phyloP scores from a whole-genome alignment of 257 asterid species.

The Verbena officinalis region DNA sequence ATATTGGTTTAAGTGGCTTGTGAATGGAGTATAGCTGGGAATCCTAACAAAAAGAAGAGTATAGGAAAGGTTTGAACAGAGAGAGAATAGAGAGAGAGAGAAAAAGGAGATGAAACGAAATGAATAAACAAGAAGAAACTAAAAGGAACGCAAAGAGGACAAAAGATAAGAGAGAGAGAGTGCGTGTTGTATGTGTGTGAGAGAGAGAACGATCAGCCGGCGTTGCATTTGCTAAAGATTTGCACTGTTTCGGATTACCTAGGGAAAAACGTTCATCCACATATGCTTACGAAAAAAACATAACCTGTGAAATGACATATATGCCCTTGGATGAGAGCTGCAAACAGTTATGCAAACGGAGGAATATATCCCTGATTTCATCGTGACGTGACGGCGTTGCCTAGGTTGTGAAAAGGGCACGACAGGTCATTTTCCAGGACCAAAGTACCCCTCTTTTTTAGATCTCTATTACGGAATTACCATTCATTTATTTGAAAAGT shows the following conservation, averaged over 20 bases:
- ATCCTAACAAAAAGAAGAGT: conserved; percentile 37
- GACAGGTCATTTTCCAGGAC: neutral
- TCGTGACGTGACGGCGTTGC: conserved; percentile 38
- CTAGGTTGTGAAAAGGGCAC: conserved; percentile 26
- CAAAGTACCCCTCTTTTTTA: neutral
- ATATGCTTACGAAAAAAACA: neutral
- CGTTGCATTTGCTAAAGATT: conserved; percentile 27
- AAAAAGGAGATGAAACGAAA: conserved; percentile 11
- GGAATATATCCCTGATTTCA: conserved; percentile 31
- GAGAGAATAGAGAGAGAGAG: conserved; percentile 20
- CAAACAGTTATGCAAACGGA: conserved; percentile 15
- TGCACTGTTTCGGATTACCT: conserved; percentile 32
- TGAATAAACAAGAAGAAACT: conserved; percentile 16
- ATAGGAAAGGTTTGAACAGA: conserved; percentile 34
- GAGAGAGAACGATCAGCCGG: conserved; percentile 35
- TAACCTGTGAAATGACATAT: conserved; percentile 28
- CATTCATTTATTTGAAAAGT: neutral
- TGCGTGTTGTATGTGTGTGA: conserved; percentile 32
- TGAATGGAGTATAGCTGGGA: conserved; percentile 27
- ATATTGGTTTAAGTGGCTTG: conserved; percentile 4
- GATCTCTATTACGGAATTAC: conserved; percentile 9
- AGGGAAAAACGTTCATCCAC: conserved; percentile 32
- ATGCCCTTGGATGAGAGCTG: conserved; percentile 29
- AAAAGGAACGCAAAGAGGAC: conserved; percentile 18
- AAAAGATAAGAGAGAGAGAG: conserved; percentile 2